Conservation (phyloP, 2,329 filamentous ascomycete species). For the Xylariaceae sp. region DNA sequence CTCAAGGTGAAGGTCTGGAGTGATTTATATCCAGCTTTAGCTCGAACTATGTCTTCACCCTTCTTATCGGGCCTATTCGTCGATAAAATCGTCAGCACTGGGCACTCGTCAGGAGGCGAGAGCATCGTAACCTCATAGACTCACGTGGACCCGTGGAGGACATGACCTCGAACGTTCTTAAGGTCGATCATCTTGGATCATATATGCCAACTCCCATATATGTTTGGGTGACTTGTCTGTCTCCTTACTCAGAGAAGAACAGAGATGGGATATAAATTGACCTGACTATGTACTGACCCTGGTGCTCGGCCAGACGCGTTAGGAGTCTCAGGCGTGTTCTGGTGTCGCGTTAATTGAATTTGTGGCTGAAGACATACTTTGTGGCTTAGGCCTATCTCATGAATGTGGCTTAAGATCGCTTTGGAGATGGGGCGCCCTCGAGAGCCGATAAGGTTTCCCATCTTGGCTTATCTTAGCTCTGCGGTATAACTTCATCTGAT, state of each 20-base stretch:
- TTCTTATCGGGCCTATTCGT: constrained; percentile 30
- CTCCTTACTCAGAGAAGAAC: not conserved
- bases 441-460: not conserved
- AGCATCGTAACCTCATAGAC: constrained; percentile 19
- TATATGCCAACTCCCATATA: not conserved
- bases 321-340: constrained; percentile 31
- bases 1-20: constrained; percentile 70
- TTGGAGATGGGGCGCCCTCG: not conserved
- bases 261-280: not conserved
- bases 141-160: constrained; percentile 48
- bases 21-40: constrained; percentile 61
- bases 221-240: not conserved
- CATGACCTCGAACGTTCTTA: constrained; percentile 38
- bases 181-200: constrained; percentile 38
- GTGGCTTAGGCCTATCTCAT: constrained; percentile 6
- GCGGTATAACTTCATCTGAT: not conserved
- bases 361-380: constrained; percentile 18
- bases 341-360: constrained; percentile 35
- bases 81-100: not conserved
- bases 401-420: not conserved
- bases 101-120: not conserved
- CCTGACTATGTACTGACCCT: not conserved
- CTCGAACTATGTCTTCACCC: constrained; percentile 43
- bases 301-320: constrained; percentile 3
- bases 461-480: not conserved